phyloP scores from a whole-genome alignment of 306 rosid species.

The Cercis canadensis region DNA sequence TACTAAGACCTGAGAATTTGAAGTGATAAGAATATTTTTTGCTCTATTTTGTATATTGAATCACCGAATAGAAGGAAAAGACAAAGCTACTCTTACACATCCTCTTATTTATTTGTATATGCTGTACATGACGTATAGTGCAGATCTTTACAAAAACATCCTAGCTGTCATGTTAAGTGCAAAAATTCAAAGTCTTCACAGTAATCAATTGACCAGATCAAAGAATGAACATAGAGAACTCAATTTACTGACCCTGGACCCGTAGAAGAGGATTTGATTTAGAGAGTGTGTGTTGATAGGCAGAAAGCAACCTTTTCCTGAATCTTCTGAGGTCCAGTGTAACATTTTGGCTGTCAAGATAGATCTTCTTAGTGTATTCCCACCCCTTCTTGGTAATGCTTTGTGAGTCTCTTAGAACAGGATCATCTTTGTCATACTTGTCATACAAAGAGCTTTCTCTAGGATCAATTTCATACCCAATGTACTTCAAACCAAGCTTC shows the following conservation, averaged over 20 bases:
- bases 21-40: too few species aligned
- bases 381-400: slow-evolving; percentile 78
- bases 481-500: slow-evolving; percentile 84
- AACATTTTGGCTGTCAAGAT: slow-evolving; percentile 90
- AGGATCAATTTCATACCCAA: slow-evolving; percentile 70
- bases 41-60: too few species aligned
- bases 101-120: slow-evolving; percentile 18
- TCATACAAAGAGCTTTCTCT: slow-evolving; percentile 77
- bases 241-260: slow-evolving; percentile 37
- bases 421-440: slow-evolving; percentile 58
- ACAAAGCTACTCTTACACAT: slow-evolving; percentile 30
- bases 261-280: slow-evolving; percentile 36
- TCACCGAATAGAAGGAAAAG: too few species aligned
- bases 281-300: slow-evolving; percentile 57
- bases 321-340: slow-evolving; percentile 66
- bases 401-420: slow-evolving; percentile 65
- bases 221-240: slow-evolving; percentile 19
- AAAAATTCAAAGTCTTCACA: background rate
- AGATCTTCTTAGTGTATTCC: slow-evolving; percentile 87
- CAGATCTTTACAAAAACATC: too few species aligned
- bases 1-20: too few species aligned
- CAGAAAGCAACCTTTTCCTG: slow-evolving; percentile 63
- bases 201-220: background rate
- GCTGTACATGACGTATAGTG: too few species aligned
- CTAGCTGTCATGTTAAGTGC: too few species aligned